Evolutionary conservation across 306 rosid species (phyloP).

Genomic region (Inga oerstediana): DNA sequence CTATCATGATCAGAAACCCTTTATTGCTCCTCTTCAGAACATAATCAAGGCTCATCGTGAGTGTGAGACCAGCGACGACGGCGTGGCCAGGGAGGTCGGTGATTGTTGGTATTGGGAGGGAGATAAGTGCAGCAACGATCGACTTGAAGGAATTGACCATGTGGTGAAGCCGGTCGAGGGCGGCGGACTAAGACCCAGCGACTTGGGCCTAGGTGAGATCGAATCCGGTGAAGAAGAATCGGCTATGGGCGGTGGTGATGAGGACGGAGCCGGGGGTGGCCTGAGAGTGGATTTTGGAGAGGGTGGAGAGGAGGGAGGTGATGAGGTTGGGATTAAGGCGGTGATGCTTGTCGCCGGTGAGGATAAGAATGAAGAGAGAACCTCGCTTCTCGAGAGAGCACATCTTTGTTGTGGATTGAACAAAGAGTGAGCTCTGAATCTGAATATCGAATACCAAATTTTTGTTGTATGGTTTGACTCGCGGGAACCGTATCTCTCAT

Average conservation of each 20-base stretch:
- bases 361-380: slow-evolving; percentile 52
- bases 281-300: slow-evolving; percentile 45
- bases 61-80: slow-evolving; percentile 54
- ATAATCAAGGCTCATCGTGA: slow-evolving; percentile 62
- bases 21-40: slow-evolving; percentile 51
- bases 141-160: slow-evolving; percentile 49
- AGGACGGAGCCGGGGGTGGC: slow-evolving; percentile 57
- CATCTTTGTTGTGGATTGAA: slow-evolving; percentile 23
- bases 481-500: too few relatives aligned
- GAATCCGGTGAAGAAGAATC: slow-evolving; percentile 71
- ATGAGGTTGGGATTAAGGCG: slow-evolving; percentile 51
- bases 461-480: too few relatives aligned
- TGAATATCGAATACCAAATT: too few relatives aligned
- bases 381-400: slow-evolving; percentile 63
- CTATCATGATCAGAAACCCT: slow-evolving; percentile 65
- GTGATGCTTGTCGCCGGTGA: slow-evolving; percentile 61
- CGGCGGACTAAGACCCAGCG: slow-evolving; percentile 43
- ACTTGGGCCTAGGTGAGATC: slow-evolving; percentile 61
- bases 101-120: slow-evolving; percentile 66
- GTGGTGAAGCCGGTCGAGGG: slow-evolving; percentile 38
- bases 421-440: not conserved
- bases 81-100: slow-evolving; percentile 65
- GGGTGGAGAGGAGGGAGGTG: slow-evolving; percentile 45
- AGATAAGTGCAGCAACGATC: slow-evolving; percentile 49
- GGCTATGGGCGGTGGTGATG: slow-evolving; percentile 63